Evolutionary conservation across 2,329 filamentous ascomycete species (phyloP).

Genomic region (Corinectria fuckeliana): DNA sequence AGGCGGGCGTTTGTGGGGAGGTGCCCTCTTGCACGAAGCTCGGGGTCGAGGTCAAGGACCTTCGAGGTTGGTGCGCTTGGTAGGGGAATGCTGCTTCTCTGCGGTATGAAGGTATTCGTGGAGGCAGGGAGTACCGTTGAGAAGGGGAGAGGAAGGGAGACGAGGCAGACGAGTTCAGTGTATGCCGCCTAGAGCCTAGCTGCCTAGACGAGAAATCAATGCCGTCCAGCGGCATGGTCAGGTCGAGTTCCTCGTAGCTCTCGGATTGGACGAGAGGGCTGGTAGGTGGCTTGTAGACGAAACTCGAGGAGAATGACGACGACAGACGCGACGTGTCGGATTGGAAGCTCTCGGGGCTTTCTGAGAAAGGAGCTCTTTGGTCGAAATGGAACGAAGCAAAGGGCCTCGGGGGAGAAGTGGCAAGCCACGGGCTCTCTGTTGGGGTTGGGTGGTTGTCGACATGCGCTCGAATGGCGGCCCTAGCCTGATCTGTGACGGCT

Average conservation of each 20-base stretch:
- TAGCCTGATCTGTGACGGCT: slow-evolving; percentile 19
- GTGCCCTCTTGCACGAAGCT: slow-evolving; percentile 45
- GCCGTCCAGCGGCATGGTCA: slow-evolving; percentile 60
- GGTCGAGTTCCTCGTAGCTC: slow-evolving; percentile 76
- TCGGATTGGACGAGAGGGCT: slow-evolving; percentile 90
- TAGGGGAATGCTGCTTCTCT: slow-evolving; percentile 70
- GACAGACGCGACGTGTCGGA: slow-evolving; percentile 67
- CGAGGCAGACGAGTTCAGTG: slow-evolving; percentile 68
- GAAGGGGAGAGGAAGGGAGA: slow-evolving; percentile 52
- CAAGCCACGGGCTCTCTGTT: slow-evolving; percentile 52
- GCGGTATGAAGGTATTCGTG: slow-evolving; percentile 48
- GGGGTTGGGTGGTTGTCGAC: slow-evolving; percentile 30
- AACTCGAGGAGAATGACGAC: slow-evolving; percentile 78
- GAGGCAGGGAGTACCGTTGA: slow-evolving; percentile 38
- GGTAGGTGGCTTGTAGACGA: slow-evolving; percentile 85
- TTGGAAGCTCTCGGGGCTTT: slow-evolving; percentile 46
- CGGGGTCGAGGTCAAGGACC: slow-evolving; percentile 71
- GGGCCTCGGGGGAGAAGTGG: slow-evolving; percentile 63
- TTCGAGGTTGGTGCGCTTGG: slow-evolving; percentile 79
- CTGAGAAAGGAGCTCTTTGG: slow-evolving; percentile 39
- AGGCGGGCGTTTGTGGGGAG: slow-evolving; percentile 58
- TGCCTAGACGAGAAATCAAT: slow-evolving; percentile 55
- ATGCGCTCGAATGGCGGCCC: slow-evolving; percentile 1
- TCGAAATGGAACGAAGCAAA: slow-evolving; percentile 56
- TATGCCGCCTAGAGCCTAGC: slow-evolving; percentile 67